phyloP scores from a whole-genome alignment of 495 filamentous ascomycete species.

The Acidomyces sp. region DNA sequence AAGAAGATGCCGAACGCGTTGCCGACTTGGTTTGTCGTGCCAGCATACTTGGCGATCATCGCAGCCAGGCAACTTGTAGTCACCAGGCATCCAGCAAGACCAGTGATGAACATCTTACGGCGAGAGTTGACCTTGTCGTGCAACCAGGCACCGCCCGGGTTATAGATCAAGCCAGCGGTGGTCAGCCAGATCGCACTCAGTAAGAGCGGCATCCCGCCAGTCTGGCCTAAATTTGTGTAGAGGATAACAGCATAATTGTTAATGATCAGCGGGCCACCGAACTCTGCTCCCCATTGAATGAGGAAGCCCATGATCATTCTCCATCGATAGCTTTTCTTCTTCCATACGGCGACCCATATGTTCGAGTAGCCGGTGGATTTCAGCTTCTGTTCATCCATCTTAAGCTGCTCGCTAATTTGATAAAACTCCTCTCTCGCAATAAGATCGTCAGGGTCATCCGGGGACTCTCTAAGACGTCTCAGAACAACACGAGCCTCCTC shows the following conservation, averaged over 20 bases:
- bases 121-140: constrained; percentile 12
- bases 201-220: constrained; percentile 13
- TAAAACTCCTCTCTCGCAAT: constrained; percentile 15
- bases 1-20: constrained; percentile 18
- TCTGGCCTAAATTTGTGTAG: constrained; percentile 13
- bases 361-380: constrained; percentile 5
- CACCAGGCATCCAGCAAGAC: constrained; percentile 9
- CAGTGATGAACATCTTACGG: constrained; percentile 10
- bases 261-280: constrained; percentile 14
- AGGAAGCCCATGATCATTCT: constrained; percentile 13
- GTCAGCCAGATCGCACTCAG: constrained; percentile 17
- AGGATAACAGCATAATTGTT: constrained; percentile 17
- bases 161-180: constrained; percentile 10
- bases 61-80: constrained; percentile 10
- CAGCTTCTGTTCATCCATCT: constrained; percentile 15
- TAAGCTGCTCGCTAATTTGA: constrained; percentile 17
- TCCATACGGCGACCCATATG: constrained; percentile 12
- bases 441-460: constrained; percentile 10
- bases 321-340: constrained; percentile 8
- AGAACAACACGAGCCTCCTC: constrained; percentile 14
- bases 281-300: constrained; percentile 11
- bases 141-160: constrained; percentile 15
- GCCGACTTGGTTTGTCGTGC: constrained; percentile 12
- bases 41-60: constrained; percentile 17
- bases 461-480: constrained; percentile 4